A percentile compares a stretch with the other conserved stretches of the same genome.
Evolutionary conservation across 2,329 filamentous ascomycete species (phyloP).

Genomic region (Penicillium psychrosexuale): DNA sequence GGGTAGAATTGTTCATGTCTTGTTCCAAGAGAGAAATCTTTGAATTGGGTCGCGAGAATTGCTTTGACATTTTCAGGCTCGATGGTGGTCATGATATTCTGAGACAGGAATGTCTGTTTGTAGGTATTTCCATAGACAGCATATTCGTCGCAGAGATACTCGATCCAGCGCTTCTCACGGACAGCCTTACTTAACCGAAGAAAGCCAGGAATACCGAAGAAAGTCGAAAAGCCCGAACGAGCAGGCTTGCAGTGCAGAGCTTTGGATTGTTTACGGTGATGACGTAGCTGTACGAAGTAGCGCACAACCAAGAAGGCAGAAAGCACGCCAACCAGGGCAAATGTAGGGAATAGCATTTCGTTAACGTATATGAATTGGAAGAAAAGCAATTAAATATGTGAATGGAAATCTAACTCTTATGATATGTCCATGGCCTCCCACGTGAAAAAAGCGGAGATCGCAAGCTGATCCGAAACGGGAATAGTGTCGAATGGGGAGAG

Average conservation of each 20-base stretch:
- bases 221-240: constrained; percentile 4
- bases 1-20: constrained; percentile 63
- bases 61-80: constrained; percentile 71
- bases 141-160: constrained; percentile 27
- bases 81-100: constrained; percentile 27
- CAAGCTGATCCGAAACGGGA: constrained; percentile 5
- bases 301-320: constrained; percentile 24
- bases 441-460: constrained; percentile 5
- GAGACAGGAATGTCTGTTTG: constrained; percentile 20
- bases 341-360: constrained; percentile 13
- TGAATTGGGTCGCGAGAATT: constrained; percentile 77
- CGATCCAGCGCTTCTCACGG: constrained; percentile 31
- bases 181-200: constrained; percentile 23
- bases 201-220: constrained; percentile 29
- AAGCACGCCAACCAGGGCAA: constrained; percentile 21
- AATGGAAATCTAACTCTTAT: not conserved
- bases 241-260: constrained; percentile 27
- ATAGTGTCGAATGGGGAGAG: not conserved
- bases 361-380: not conserved
- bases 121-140: constrained; percentile 26
- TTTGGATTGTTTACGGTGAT: constrained; percentile 26
- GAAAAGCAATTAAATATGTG: not conserved
- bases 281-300: constrained; percentile 20
- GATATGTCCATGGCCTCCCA: constrained; percentile 1
- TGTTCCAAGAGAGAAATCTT: constrained; percentile 75